Evolutionary conservation across 495 filamentous ascomycete species (phyloP), one percentile per base, ranked within the genome.

Genomic region (Penicillium atrosanguineum): DNA sequence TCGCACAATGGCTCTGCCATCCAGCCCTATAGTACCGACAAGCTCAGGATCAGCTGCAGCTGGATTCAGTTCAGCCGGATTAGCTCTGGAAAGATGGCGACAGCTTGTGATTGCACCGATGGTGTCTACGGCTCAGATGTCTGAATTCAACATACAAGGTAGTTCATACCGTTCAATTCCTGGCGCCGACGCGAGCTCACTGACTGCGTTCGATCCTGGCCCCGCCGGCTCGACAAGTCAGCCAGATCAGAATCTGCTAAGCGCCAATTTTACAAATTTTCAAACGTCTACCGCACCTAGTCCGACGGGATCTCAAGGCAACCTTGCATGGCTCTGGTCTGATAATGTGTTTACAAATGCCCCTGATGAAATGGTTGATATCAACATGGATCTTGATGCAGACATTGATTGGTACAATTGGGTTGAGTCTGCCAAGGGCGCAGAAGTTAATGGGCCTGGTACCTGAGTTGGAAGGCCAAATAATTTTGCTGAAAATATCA

Each of bases 321-420:
- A 60, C 21, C 52, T 50, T 19, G 56, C 67, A 26, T 75, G 72
- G 71, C 44, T 75, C 0, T 61, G 52, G 57, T 55, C 63, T 23
- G 71, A 77, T 42, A 48, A 60, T 14, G 56, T 65, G 8, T 52
- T 53, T 0, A 55, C 59, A 1, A 55, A 53, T 36, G 47, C 60
- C 45, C 36, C 56, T 6, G 61, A 68, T 18, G 60, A 60, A 0
- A 52, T 63, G 43, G 18, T 69, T 14, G 65, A 75, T 21, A 46
- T 52, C 21, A 65, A 68, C n/a, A 63, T 73, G 59, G 72, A 76
- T 4, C 36, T 76, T 23, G 75, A 74, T 39, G 53, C 56, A 12
- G 69, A 74, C 8, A 53, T 78, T 18, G 65, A 81, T 50, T 81
- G 78, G 78, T 69, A 77, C 55, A 69, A 69, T 44, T 81, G 77